Evolutionary conservation across 2,329 filamentous ascomycete genomes (phyloP).

Genomic region (Alternaria panax): DNA sequence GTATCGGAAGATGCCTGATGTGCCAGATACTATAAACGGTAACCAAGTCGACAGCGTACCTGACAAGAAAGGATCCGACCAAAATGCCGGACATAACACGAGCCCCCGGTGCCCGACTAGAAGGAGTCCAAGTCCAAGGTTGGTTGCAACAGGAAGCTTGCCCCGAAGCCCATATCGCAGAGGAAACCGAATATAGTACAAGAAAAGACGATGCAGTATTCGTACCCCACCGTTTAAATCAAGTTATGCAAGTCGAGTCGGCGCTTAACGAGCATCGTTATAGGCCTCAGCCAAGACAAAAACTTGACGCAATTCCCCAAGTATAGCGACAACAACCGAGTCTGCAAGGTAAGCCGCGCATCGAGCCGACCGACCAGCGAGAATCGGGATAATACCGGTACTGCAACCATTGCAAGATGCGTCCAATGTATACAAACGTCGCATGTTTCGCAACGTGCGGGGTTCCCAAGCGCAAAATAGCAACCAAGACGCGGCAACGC

Average conservation of each 20-base stretch:
- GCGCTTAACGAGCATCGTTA: conserved; percentile 3
- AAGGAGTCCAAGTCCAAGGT: neutral
- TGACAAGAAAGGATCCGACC: neutral
- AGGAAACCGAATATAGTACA: conserved; percentile 4
- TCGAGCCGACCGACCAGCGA: neutral
- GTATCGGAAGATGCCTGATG: neutral
- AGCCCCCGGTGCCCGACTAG: neutral
- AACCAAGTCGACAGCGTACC: neutral
- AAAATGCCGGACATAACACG: neutral
- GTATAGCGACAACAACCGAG: neutral
- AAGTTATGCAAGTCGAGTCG: neutral
- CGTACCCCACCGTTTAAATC: neutral
- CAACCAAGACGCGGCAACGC: conserved; percentile 1
- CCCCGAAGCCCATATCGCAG: conserved; percentile 1
- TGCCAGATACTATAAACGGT: conserved; percentile 3
- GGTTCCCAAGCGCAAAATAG: conserved; percentile 11
- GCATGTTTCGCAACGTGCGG: conserved; percentile 13
- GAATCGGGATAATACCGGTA: neutral
- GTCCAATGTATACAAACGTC: neutral
- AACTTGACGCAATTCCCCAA: neutral
- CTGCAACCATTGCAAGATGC: neutral
- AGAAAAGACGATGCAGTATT: neutral
- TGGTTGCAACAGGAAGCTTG: neutral
- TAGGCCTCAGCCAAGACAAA: neutral
- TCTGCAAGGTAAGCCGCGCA: neutral